phyloP scores from a whole-genome alignment of 768 basidiomycete genomes.

The Mycena haematopus region DNA sequence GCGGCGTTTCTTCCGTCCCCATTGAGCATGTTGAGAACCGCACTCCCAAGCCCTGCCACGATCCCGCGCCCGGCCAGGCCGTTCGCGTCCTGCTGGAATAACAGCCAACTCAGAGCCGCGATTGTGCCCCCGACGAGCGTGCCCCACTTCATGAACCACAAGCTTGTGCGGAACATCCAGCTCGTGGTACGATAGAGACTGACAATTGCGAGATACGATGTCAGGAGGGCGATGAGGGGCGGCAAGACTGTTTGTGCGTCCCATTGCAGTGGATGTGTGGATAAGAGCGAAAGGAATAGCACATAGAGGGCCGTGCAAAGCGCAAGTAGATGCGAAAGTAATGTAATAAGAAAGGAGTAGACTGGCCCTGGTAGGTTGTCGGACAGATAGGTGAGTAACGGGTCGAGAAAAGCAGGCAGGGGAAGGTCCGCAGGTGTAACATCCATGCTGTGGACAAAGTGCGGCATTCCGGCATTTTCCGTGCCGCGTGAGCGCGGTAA shows the following conservation, averaged over 20 bases:
- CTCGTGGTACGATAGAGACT: slow-evolving; percentile 81
- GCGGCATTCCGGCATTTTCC: neutral
- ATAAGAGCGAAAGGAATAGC: slow-evolving; percentile 54
- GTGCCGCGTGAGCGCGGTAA: too few species aligned
- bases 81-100: slow-evolving; percentile 44
- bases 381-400: slow-evolving; percentile 59
- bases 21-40: slow-evolving; percentile 51
- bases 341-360: slow-evolving; percentile 55
- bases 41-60: slow-evolving; percentile 45
- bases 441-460: slow-evolving; percentile 17
- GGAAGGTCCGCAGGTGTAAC: slow-evolving; percentile 38
- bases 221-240: slow-evolving; percentile 73
- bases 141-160: slow-evolving; percentile 85
- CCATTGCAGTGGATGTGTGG: slow-evolving; percentile 65
- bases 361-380: slow-evolving; percentile 62
- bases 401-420: slow-evolving; percentile 58
- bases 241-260: slow-evolving; percentile 72
- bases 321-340: slow-evolving; percentile 60
- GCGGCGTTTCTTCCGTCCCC: slow-evolving; percentile 41
- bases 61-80: slow-evolving; percentile 45
- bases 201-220: slow-evolving; percentile 77
- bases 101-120: slow-evolving; percentile 62
- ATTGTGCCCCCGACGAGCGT: slow-evolving; percentile 59
- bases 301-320: slow-evolving; percentile 55
- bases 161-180: slow-evolving; percentile 69